Percentiles rank a stretch among this genome's conserved stretches.
These are phyloP conservation scores for Abortiporus biennis DNA, from an alignment of 1,284 basidiomycete genomes.

Conservation along the genomic window DNA sequence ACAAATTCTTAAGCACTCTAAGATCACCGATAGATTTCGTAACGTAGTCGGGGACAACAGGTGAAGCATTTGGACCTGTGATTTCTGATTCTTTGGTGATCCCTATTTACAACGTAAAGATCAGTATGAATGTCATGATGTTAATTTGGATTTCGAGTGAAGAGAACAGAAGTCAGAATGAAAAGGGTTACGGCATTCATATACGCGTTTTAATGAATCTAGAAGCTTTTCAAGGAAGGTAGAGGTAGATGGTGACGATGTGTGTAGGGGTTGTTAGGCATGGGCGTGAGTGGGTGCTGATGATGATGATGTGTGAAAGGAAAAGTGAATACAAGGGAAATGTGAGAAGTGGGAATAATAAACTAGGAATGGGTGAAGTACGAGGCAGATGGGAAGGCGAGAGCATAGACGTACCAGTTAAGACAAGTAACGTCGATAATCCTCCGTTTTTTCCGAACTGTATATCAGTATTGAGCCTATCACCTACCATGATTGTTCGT, in stretches of 20 bases:
- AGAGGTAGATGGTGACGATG: background rate
- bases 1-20: conserved; percentile 28
- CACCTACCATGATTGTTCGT: conserved; percentile 92
- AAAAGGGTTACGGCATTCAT: too few species aligned
- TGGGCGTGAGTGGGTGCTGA: too few species aligned
- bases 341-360: too few species aligned
- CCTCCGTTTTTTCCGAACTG: conserved; percentile 86
- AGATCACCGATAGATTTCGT: conserved; percentile 79
- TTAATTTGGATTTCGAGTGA: conserved; percentile 3
- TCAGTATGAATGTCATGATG: too few species aligned
- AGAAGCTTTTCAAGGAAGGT: too few species aligned
- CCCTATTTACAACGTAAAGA: conserved; percentile 37
- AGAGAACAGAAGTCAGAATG: background rate
- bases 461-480: conserved; percentile 93
- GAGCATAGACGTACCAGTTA: conserved; percentile 74
- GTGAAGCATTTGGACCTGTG: conserved; percentile 61
- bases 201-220: too few species aligned
- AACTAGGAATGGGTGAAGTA: too few species aligned
- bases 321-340: background rate
- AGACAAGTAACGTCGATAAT: conserved; percentile 82
- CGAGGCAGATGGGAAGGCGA: too few species aligned
- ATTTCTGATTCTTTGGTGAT: conserved; percentile 71
- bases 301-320: too few species aligned
- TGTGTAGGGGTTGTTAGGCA: too few species aligned
- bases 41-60: conserved; percentile 76